phyloP scores from a whole-genome alignment of 495 filamentous ascomycete genomes.

The Elaphomyces granulatus region DNA sequence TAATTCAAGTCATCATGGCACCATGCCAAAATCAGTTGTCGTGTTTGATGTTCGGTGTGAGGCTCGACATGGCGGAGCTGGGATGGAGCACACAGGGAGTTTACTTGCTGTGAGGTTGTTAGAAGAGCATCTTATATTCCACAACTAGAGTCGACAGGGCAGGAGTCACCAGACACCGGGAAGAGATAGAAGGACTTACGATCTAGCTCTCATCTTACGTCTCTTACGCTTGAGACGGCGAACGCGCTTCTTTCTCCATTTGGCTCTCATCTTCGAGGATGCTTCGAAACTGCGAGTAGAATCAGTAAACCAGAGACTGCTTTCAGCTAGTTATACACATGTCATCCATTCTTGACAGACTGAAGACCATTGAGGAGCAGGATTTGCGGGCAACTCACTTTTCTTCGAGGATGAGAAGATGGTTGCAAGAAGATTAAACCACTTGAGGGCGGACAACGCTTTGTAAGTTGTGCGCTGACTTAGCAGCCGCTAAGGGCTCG shows the following conservation, averaged over 20 bases:
- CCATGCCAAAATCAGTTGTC: slow-evolving; percentile 19
- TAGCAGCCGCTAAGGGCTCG: slow-evolving; percentile 31
- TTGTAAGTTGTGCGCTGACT: slow-evolving; percentile 35
- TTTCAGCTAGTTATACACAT: too few relatives aligned
- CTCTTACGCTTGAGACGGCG: slow-evolving; percentile 96
- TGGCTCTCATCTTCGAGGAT: slow-evolving; percentile 83
- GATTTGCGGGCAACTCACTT: slow-evolving; percentile 29
- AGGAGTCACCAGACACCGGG: too few relatives aligned
- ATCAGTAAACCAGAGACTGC: too few relatives aligned
- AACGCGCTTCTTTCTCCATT: slow-evolving; percentile 99
- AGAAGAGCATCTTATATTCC: neutral
- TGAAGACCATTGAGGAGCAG: too few relatives aligned
- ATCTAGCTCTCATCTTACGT: slow-evolving; percentile 94
- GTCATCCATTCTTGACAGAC: too few relatives aligned
- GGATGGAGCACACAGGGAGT: slow-evolving; percentile 49
- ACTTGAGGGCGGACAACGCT: slow-evolving; percentile 18
- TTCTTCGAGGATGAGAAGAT: slow-evolving; percentile 41
- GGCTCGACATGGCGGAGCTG: slow-evolving; percentile 31
- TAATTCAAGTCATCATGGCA: slow-evolving; percentile 23
- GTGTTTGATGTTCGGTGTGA: slow-evolving; percentile 33
- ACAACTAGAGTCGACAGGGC: neutral
- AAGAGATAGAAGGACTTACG: slow-evolving; percentile 40
- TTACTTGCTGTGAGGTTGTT: slow-evolving; percentile 51
- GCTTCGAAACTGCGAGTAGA: slow-evolving; percentile 17
- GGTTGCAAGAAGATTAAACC: slow-evolving; percentile 33